Conservation (phyloP, 106 monocot genomes). For the Platanthera zijinensis region DNA sequence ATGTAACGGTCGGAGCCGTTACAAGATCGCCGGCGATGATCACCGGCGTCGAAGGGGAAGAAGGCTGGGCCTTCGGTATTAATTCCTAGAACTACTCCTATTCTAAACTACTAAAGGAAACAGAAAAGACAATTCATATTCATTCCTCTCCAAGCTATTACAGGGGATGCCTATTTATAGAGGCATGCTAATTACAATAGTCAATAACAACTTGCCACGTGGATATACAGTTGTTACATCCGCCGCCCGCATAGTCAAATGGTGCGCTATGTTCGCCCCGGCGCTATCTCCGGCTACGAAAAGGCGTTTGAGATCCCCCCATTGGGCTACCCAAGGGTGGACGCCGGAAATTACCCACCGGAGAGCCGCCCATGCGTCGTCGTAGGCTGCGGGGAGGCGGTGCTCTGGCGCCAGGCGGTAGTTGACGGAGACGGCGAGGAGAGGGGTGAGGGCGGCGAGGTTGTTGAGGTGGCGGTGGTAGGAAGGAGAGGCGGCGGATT, state of each 20-base stretch:
- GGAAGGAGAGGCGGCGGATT: slow-evolving; percentile 21
- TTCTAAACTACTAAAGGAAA: too few species aligned
- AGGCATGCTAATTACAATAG: too few species aligned
- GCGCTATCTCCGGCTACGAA: slow-evolving; percentile 58
- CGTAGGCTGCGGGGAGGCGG: slow-evolving; percentile 24
- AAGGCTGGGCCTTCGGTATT: too few species aligned
- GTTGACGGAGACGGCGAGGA: slow-evolving; percentile 30
- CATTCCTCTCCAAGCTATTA: too few species aligned
- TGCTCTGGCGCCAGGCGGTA: slow-evolving; percentile 35
- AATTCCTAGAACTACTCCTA: too few species aligned
- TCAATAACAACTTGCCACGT: too few species aligned
- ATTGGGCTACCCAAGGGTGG: slow-evolving; percentile 38
- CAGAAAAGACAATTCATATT: too few species aligned
- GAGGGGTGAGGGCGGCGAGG: slow-evolving; percentile 18
- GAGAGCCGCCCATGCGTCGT: slow-evolving; percentile 18
- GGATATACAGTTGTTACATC: too few species aligned
- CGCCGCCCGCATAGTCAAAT: slow-evolving; percentile 21
- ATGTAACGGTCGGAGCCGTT: too few species aligned
- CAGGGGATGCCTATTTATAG: too few species aligned
- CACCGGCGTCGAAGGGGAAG: too few species aligned
- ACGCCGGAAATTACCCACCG: not conserved
- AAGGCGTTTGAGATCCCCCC: slow-evolving; percentile 29
- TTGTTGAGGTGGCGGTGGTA: slow-evolving; percentile 45
- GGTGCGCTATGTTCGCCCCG: slow-evolving; percentile 38
- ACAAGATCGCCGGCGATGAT: too few species aligned